Base-by-base conservation (phyloP, 1,284 basidiomycete species). In the Mycosarcoma mackinlayi region DNA sequence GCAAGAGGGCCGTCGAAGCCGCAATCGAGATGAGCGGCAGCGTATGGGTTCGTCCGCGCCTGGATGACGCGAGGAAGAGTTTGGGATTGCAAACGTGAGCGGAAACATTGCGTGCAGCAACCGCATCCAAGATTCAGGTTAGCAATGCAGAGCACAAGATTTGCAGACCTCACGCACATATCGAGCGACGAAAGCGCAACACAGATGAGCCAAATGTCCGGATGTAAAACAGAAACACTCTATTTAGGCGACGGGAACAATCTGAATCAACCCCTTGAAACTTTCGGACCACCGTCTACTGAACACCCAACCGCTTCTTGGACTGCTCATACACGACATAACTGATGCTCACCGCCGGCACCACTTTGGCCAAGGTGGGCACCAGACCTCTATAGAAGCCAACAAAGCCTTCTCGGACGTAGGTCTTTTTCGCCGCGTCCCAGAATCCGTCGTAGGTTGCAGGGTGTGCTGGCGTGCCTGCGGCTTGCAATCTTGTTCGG, bases 301-400 rank as follows among this genome's bases (percentile, higher is more conserved):
- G 67, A 16, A 77, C 75, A 24, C 75, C 75, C 1, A 77, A 41
- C 16, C 68, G 56, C 53, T 61, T 69, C 66, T 79, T 79, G 18
- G 49, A 57, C 67, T 74, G 78, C 56, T 82, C 80, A 40, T 82
- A 82, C 1, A 81, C 80, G 19, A 81, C 79, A 45, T 82, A 82
- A 39, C 73, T 77, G 42, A 82, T 82, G 3, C 75, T 78, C 7
- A 82, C 76, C 8, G 76, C 76, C 0, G 76, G 76, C 1, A 76
- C 77, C 8, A 77, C 78, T 34, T 97, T 98, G 41, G 94, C 92
- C 73, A 96, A 86, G 42, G 92, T 93, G 31, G 93, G 93, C 55
- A 93, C 87, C 70, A 95, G 84, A 33, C 95, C 95, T 42, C 94
- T 90, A 85, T 99, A 99, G 83, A 98, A 93, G 3, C 95, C 95